Evolutionary conservation across 2,329 filamentous ascomycete genomes (phyloP).

Genomic region (Arthrocladium fulminans): DNA sequence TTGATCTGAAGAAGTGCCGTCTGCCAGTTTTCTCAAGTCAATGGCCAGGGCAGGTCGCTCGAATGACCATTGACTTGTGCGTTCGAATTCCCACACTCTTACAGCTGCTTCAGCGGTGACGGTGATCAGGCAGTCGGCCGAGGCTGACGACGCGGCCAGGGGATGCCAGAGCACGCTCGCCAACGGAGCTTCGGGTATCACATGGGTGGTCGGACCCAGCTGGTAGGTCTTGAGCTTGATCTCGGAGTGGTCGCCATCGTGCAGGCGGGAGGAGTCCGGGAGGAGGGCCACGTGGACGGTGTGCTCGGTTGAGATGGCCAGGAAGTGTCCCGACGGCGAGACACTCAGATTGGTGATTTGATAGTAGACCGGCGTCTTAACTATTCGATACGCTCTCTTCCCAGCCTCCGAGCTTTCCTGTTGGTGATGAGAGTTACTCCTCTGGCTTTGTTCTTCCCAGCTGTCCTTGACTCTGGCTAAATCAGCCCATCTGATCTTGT

Average conservation of each 20-base stretch:
- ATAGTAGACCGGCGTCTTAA: constrained; percentile 69
- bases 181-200: constrained; percentile 73
- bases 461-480: constrained; percentile 66
- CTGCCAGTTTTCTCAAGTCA: constrained; percentile 79
- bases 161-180: constrained; percentile 87
- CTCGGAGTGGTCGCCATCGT: constrained; percentile 55
- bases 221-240: constrained; percentile 81
- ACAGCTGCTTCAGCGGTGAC: constrained; percentile 82
- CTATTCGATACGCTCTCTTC: constrained; percentile 44
- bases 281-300: constrained; percentile 83
- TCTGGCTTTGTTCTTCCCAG: constrained; percentile 33
- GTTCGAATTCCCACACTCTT: constrained; percentile 80
- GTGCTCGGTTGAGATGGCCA: constrained; percentile 74
- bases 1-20: constrained; percentile 71
- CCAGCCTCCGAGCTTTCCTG: constrained; percentile 20
- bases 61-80: constrained; percentile 78
- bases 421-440: not conserved
- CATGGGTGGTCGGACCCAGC: constrained; percentile 84
- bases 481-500: constrained; percentile 87
- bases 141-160: constrained; percentile 56
- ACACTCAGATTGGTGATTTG: constrained; percentile 78
- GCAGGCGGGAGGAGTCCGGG: constrained; percentile 69
- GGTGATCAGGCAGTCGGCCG: constrained; percentile 74
- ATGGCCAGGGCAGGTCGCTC: constrained; percentile 73
- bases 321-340: constrained; percentile 70